Conservation (phyloP, 345 rosid species). For the Schrenkiella parvula region DNA sequence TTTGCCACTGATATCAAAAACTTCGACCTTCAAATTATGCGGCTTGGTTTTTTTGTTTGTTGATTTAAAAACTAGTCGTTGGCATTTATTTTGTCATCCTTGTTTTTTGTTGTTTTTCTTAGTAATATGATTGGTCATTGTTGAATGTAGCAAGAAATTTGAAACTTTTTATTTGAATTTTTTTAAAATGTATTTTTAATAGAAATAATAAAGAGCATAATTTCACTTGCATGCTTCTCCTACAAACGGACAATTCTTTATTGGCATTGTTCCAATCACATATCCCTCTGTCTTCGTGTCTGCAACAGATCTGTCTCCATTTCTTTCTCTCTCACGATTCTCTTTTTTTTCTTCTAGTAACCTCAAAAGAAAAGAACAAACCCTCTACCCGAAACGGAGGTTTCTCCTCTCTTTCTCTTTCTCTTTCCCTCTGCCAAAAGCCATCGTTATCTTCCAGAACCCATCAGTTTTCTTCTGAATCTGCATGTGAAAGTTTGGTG, state of each 20-base stretch:
- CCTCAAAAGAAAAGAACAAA: neutral
- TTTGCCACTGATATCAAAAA: too few relatives aligned
- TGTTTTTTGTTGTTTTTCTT: too few relatives aligned
- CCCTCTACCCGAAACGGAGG: conserved; percentile 9
- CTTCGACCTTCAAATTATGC: too few relatives aligned
- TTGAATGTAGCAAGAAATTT: neutral
- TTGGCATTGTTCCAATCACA: conserved; percentile 36
- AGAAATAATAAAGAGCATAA: neutral
- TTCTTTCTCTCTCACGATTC: conserved; percentile 19
- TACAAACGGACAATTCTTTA: conserved; percentile 45
- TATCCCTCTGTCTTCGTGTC: conserved; percentile 21
- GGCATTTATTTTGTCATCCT: too few relatives aligned
- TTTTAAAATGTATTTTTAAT: neutral
- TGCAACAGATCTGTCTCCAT: conserved; percentile 32
- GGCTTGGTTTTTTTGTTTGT: too few relatives aligned
- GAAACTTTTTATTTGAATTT: neutral
- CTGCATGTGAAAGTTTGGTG: conserved; percentile 68
- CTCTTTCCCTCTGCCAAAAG: conserved; percentile 11
- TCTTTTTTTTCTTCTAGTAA: neutral
- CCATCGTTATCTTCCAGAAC: conserved; percentile 47
- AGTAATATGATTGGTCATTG: too few relatives aligned
- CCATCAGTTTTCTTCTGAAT: conserved; percentile 28
- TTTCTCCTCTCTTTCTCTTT: neutral
- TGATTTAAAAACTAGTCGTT: too few relatives aligned
- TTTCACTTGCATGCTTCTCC: conserved; percentile 24